Evolutionary conservation across 495 filamentous ascomycete genomes (phyloP), one percentile per base, ranked within the genome.

Genomic region (Podospora conica): DNA sequence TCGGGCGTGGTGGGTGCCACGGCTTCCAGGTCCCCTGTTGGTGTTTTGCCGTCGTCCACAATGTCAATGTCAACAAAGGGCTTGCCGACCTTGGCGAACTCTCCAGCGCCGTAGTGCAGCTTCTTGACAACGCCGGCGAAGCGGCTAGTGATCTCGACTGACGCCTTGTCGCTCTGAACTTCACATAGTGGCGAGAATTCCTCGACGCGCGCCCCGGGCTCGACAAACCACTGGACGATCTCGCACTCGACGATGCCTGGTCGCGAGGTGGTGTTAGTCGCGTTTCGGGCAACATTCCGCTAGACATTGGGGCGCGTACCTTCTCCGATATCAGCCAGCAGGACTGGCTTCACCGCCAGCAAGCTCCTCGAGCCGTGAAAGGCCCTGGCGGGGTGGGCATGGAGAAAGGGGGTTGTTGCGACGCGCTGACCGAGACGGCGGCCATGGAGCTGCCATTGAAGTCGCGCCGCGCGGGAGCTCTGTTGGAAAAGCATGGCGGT

Each of bases 191-290:
- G 94, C 74, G 96, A 94, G 86, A 96, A 99, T 78, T 99, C 92
- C 81, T 98, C 93, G 69, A 99, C 92, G 62, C 92, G 87, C 24
- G 96, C 96, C 60, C 91, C 93, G 60, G 96, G 93, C 76, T 97
- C 90, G 66, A 98, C 95, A 76, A 97, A 99, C 96, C 96, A 99
- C 81, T 98, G 96, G 70, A 98, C 98, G 72, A 99, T 91, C 76
- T 98, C 94, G 76, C 95, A 96, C 79, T 98, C 95, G 69, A 92
- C 91, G 72, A 98, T 98, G 58, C 95, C 93, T 97, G 65, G 53
- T 11, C 21, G 31, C 20, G 27, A 3, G 53, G 55, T 1, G n/a
- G n/a, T 22, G 40, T 68, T 57, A 66, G 57, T 53, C 63, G 57
- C 5, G 20, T 24, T n/a, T n/a, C 29, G 33, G 0, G 20, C 25